phyloP scores from a whole-genome alignment of 2,329 filamentous ascomycete genomes.

The Teratosphaeria gauchensis region DNA sequence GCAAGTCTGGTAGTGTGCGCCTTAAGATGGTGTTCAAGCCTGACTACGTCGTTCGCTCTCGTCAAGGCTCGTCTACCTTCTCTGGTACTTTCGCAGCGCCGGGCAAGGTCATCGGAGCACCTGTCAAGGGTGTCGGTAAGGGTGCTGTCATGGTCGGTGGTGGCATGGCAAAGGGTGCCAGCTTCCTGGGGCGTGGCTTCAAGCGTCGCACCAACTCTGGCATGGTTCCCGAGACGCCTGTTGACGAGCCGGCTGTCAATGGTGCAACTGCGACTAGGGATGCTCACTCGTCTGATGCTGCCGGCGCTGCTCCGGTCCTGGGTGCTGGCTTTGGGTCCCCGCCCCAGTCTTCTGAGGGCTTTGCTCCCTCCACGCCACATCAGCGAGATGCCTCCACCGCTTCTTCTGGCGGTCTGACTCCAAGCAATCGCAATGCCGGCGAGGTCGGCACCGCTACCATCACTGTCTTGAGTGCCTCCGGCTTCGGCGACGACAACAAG shows the following conservation, averaged over 20 bases:
- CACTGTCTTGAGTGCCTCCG: conserved; percentile 66
- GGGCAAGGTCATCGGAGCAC: conserved; percentile 83
- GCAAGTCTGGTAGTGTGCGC: conserved; percentile 76
- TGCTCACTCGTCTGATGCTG: background rate
- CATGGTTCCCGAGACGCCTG: conserved; percentile 15
- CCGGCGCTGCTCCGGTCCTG: background rate
- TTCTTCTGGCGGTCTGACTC: background rate
- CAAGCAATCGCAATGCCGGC: conserved; percentile 23
- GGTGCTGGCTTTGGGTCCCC: background rate
- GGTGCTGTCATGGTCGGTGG: conserved; percentile 64
- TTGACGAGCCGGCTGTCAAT: conserved; percentile 10
- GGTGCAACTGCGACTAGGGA: conserved; percentile 14
- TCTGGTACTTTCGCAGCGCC: conserved; percentile 79
- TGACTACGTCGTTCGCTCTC: conserved; percentile 74
- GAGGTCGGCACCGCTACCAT: conserved; percentile 70
- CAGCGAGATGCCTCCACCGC: conserved; percentile 26
- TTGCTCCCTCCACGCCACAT: conserved; percentile 30
- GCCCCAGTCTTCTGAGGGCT: conserved; percentile 8
- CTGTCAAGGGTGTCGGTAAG: conserved; percentile 83
- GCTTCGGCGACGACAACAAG: conserved; percentile 48
- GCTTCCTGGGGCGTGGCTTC: conserved; percentile 80
- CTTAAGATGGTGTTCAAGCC: conserved; percentile 86
- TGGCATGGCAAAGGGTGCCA: conserved; percentile 78
- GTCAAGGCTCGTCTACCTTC: conserved; percentile 89
- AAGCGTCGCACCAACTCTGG: conserved; percentile 55